These are phyloP conservation scores for Cunninghamia lanceolata DNA, from an alignment of 75 land plant genomes.

Conservation along the genomic window DNA sequence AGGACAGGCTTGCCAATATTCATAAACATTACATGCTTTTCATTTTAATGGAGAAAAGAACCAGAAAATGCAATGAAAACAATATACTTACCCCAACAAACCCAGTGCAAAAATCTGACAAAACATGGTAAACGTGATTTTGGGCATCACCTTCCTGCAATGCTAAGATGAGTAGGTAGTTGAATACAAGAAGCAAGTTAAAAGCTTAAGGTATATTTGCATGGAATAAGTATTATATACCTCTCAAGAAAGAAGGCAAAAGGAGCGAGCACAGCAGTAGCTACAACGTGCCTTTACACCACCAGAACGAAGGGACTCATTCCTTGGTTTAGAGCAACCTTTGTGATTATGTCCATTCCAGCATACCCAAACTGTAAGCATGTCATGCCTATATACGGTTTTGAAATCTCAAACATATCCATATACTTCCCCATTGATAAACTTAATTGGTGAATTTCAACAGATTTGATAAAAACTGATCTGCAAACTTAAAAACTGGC, in stretches of 20 bases:
- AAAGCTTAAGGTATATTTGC: too few relatives aligned
- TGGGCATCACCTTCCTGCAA: too few relatives aligned
- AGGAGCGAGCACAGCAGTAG: slow-evolving; percentile 51
- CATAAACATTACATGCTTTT: background rate
- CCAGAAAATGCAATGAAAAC: background rate
- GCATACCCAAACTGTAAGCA: slow-evolving; percentile 41
- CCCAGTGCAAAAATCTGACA: too few relatives aligned
- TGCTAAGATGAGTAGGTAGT: too few relatives aligned
- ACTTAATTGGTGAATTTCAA: too few relatives aligned
- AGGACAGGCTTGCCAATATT: slow-evolving; percentile 2
- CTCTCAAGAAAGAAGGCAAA: slow-evolving; percentile 58
- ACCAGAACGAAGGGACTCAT: slow-evolving; percentile 49
- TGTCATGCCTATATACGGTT: slow-evolving; percentile 36
- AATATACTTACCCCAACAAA: too few relatives aligned
- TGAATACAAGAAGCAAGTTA: too few relatives aligned
- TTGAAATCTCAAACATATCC: slow-evolving; percentile 3
- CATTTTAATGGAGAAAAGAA: background rate
- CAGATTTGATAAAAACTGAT: too few relatives aligned
- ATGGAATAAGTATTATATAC: too few relatives aligned
- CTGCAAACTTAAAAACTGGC: too few relatives aligned
- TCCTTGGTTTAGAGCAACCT: slow-evolving; percentile 41
- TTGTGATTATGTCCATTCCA: slow-evolving; percentile 44
- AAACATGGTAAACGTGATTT: too few relatives aligned
- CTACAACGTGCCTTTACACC: slow-evolving; percentile 54
- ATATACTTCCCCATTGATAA: background rate